Percentiles rank a stretch among this genome's conserved stretches.
Conservation (phyloP, 2,329 filamentous ascomycete genomes). For the Atkinsonella hypoxylon region DNA sequence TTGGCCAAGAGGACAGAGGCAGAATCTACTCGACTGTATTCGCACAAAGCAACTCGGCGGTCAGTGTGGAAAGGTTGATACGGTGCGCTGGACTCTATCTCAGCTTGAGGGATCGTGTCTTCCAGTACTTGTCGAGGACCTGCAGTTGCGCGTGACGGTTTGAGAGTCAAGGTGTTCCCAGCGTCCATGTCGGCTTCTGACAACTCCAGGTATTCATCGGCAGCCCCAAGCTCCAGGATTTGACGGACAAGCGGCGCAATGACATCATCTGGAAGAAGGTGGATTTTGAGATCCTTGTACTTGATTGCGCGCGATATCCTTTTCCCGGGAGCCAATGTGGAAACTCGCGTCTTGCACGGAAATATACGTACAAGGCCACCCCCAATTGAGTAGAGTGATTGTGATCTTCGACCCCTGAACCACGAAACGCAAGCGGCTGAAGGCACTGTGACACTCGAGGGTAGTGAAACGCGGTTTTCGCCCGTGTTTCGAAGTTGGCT, state of each 20-base stretch:
- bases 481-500: slow-evolving; percentile 62
- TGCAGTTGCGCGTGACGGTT: slow-evolving; percentile 24
- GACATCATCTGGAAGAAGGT: slow-evolving; percentile 45
- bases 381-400: slow-evolving; percentile 52
- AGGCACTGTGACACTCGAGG: slow-evolving; percentile 40
- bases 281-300: slow-evolving; percentile 56
- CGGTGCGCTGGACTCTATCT: slow-evolving; percentile 90
- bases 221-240: slow-evolving; percentile 36
- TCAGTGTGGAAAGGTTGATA: slow-evolving; percentile 97
- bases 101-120: slow-evolving; percentile 61
- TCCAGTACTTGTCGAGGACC: slow-evolving; percentile 34
- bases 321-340: slow-evolving; percentile 40
- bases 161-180: slow-evolving; percentile 41
- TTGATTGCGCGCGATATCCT: slow-evolving; percentile 42
- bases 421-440: slow-evolving; percentile 51
- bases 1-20: slow-evolving; percentile 29
- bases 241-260: slow-evolving; percentile 45
- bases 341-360: slow-evolving; percentile 42
- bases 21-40: slow-evolving; percentile 36
- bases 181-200: slow-evolving; percentile 40
- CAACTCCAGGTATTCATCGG: slow-evolving; percentile 43
- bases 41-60: slow-evolving; percentile 64
- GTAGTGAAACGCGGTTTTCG: slow-evolving; percentile 63
- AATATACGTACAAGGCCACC: slow-evolving; percentile 57
- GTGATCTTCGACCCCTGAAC: slow-evolving; percentile 49